Evolutionary conservation across 768 basidiomycete genomes (phyloP).

Genomic region (Agaricus blazei): DNA sequence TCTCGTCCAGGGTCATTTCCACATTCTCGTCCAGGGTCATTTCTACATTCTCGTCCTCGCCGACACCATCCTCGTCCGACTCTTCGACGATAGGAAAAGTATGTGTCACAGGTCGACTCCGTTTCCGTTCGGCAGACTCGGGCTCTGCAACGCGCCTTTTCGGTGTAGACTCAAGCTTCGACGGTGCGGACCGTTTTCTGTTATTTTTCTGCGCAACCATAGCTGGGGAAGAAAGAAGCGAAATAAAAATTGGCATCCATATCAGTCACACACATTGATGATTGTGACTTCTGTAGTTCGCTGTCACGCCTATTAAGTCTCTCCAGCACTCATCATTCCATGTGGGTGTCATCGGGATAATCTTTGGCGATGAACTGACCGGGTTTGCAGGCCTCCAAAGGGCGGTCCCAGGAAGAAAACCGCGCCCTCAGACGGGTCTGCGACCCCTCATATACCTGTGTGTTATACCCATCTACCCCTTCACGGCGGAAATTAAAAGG

Average conservation of each 20-base stretch:
- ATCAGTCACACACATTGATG: conserved; percentile 6
- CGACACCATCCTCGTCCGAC: conserved; percentile 30
- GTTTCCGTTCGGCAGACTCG: conserved; percentile 40
- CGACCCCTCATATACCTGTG: conserved; percentile 39
- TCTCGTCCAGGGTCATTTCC: conserved; percentile 24
- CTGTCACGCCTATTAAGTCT: not conserved
- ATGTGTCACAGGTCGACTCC: conserved; percentile 57
- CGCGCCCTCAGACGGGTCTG: conserved; percentile 37
- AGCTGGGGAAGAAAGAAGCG: not conserved
- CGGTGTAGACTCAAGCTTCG: conserved; percentile 38
- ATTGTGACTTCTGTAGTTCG: not conserved
- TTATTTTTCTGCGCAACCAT: conserved; percentile 39
- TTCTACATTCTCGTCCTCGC: conserved; percentile 28
- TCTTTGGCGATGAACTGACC: not conserved
- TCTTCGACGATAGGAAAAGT: conserved; percentile 23
- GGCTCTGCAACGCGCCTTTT: conserved; percentile 52
- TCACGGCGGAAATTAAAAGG: not conserved
- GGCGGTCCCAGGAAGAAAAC: conserved; percentile 34
- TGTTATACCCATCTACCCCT: conserved; percentile 5
- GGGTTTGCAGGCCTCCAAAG: conserved; percentile 37
- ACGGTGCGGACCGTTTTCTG: conserved; percentile 44
- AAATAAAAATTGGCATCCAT: conserved; percentile 5
- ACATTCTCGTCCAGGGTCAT: conserved; percentile 20
- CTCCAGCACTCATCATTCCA: not conserved
- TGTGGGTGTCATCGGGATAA: not conserved